Evolutionary conservation across 1,284 basidiomycete genomes (phyloP).

Genomic region (Ustilago crameri): DNA sequence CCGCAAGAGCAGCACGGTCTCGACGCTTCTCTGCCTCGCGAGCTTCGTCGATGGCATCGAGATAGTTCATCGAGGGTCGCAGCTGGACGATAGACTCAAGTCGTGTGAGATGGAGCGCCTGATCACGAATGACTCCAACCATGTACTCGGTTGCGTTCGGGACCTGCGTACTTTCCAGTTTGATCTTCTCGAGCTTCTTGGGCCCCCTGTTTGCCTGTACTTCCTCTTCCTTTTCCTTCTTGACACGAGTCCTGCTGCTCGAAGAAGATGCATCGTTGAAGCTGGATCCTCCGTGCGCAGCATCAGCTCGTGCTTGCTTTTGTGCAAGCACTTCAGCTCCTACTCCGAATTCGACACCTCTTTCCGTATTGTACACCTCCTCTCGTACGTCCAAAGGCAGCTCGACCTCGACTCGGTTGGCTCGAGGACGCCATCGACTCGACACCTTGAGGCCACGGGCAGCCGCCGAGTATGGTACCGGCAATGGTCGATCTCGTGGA

Average conservation of each 20-base stretch:
- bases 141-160: slow-evolving; percentile 64
- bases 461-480: slow-evolving; percentile 60
- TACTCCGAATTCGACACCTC: slow-evolving; percentile 55
- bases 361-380: slow-evolving; percentile 61
- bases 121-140: slow-evolving; percentile 62
- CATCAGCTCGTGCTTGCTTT: slow-evolving; percentile 47
- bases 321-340: slow-evolving; percentile 43
- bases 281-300: slow-evolving; percentile 29
- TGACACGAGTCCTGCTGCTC: slow-evolving; percentile 25
- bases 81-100: slow-evolving; percentile 61
- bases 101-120: slow-evolving; percentile 63
- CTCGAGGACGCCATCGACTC: slow-evolving; percentile 60
- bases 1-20: slow-evolving; percentile 49
- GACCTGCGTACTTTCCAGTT: slow-evolving; percentile 60
- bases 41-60: slow-evolving; percentile 61
- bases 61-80: slow-evolving; percentile 66
- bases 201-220: slow-evolving; percentile 20
- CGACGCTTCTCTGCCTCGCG: slow-evolving; percentile 53
- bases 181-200: slow-evolving; percentile 60
- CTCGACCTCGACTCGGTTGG: slow-evolving; percentile 64
- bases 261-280: slow-evolving; percentile 13
- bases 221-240: slow-evolving; percentile 45
- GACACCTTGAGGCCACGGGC: slow-evolving; percentile 55
- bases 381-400: slow-evolving; percentile 63
- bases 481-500: slow-evolving; percentile 56